These are phyloP conservation scores for Paramecium tetraurelia DNA, from an alignment of 73 alveolate species.

Conservation along the genomic window DNA sequence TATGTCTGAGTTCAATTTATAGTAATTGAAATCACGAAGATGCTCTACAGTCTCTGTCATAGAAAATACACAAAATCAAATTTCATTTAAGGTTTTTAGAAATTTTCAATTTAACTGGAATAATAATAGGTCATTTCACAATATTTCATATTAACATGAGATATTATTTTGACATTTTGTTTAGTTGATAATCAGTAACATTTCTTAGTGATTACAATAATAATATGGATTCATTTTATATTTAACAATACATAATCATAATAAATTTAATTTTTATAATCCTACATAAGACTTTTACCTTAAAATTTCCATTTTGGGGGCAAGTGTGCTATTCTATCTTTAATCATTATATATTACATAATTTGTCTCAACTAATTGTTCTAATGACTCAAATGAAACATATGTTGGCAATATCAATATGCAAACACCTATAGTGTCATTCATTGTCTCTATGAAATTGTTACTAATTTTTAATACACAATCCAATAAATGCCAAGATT, in stretches of 20 bases:
- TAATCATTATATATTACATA: background rate
- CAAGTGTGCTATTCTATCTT: background rate
- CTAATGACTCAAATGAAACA: background rate
- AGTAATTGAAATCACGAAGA: slow-evolving; percentile 45
- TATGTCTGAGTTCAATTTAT: background rate
- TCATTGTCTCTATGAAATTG: background rate
- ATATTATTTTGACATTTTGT: background rate
- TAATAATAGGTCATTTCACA: background rate
- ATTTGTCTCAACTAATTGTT: background rate
- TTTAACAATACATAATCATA: background rate
- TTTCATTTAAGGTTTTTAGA: background rate
- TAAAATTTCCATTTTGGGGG: background rate
- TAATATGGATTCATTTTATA: too few species aligned
- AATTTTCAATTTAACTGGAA: background rate
- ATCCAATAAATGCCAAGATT: background rate
- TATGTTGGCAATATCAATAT: background rate
- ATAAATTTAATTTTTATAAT: background rate
- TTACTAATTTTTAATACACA: background rate
- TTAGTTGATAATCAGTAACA: background rate
- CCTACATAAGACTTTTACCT: background rate
- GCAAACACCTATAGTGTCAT: background rate
- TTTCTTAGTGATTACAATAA: too few species aligned
- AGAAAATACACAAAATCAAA: background rate
- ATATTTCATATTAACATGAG: background rate
- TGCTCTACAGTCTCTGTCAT: background rate